These are phyloP conservation scores for Musa schizocarpa DNA, from an alignment of 176 grass and related monocot species.

Conservation along the genomic window DNA sequence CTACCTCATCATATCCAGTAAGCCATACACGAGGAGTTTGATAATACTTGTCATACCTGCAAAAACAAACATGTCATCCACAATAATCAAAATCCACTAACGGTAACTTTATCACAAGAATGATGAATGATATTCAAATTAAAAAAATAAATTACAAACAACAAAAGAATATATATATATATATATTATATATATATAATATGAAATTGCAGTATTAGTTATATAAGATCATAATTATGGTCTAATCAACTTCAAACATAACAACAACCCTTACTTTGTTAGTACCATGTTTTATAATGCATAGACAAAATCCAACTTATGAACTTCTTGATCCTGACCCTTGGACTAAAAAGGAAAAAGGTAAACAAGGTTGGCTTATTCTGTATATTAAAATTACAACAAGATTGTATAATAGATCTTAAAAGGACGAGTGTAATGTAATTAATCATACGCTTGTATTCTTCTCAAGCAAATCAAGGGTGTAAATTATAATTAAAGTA, in stretches of 20 bases:
- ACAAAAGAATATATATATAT: not conserved
- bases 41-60: constrained; percentile 93
- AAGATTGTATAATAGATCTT: not conserved
- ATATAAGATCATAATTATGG: not conserved
- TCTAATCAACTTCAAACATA: not conserved
- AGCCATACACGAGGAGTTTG: constrained; percentile 98
- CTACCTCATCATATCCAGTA: constrained; percentile 98
- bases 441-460: too few species aligned
- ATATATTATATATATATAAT: too few species aligned
- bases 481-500: too few species aligned
- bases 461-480: too few species aligned
- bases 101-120: not conserved
- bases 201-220: not conserved
- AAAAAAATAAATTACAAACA: not conserved
- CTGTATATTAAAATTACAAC: not conserved
- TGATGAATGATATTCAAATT: not conserved
- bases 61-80: constrained; percentile 14
- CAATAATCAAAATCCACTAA: not conserved
- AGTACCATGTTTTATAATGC: not conserved
- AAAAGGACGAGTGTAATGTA: too few species aligned
- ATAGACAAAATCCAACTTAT: not conserved
- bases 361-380: not conserved
- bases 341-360: not conserved
- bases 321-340: not conserved
- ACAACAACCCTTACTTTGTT: not conserved